Evolutionary conservation across 2,329 filamentous ascomycete species (phyloP).

Genomic region (Aspergillus clavatus): DNA sequence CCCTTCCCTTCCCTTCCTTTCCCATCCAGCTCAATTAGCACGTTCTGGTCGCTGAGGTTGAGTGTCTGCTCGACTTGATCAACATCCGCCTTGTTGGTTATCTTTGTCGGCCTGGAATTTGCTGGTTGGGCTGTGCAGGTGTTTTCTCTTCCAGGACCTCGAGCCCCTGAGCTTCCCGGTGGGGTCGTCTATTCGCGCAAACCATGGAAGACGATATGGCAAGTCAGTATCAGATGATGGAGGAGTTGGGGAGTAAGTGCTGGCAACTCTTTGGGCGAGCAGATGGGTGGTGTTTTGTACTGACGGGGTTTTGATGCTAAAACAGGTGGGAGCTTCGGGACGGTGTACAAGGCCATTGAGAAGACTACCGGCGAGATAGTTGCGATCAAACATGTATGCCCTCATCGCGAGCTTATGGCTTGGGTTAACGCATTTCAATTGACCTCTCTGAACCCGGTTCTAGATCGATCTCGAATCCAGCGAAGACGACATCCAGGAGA

Average conservation of each 20-base stretch:
- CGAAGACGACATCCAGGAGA: slow-evolving; percentile 97
- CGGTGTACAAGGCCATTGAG: slow-evolving; percentile 95
- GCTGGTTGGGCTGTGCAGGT: slow-evolving; percentile 13
- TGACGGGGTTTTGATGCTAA: slow-evolving; percentile 15
- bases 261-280: too few species aligned
- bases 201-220: slow-evolving; percentile 57
- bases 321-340: slow-evolving; percentile 88
- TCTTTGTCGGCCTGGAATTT: slow-evolving; percentile 10
- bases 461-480: slow-evolving; percentile 98
- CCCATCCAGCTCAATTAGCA: background rate
- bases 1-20: slow-evolving; percentile 3
- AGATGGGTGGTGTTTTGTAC: too few species aligned
- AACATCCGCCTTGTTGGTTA: too few species aligned
- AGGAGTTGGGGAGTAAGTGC: slow-evolving; percentile 86
- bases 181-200: slow-evolving; percentile 16
- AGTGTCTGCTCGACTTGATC: slow-evolving; percentile 9
- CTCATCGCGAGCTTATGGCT: background rate
- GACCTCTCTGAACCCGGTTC: slow-evolving; percentile 1
- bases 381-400: slow-evolving; percentile 87
- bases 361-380: slow-evolving; percentile 86
- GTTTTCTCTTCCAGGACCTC: slow-evolving; percentile 7
- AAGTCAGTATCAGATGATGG: slow-evolving; percentile 85
- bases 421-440: slow-evolving; percentile 1
- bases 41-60: background rate
- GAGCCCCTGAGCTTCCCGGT: slow-evolving; percentile 8